These are phyloP conservation scores for Harringtonia lauricola DNA, from an alignment of 2,329 filamentous ascomycete genomes.

Conservation along the genomic window DNA sequence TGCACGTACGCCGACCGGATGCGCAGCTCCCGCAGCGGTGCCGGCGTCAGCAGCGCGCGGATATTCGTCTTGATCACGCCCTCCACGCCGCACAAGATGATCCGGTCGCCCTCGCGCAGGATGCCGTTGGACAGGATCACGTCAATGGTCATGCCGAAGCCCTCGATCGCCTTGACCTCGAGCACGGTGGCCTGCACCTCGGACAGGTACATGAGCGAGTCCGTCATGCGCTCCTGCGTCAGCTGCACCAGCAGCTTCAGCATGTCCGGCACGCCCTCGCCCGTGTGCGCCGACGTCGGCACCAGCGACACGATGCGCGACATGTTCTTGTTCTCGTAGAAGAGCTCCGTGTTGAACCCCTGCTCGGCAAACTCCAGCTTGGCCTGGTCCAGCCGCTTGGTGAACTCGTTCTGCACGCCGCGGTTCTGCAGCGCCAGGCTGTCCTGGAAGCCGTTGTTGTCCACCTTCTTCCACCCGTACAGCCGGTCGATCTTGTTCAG, in stretches of 20 bases:
- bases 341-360: slow-evolving; percentile 95
- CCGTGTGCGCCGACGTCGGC: slow-evolving; percentile 95
- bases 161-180: slow-evolving; percentile 98
- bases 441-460: slow-evolving; percentile 97
- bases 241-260: slow-evolving; percentile 86
- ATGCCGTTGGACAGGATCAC: slow-evolving; percentile 95
- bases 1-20: slow-evolving; percentile 95
- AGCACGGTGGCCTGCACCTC: slow-evolving; percentile 97
- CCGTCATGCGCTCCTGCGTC: slow-evolving; percentile 95
- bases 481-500: slow-evolving; percentile 99
- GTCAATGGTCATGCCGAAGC: slow-evolving; percentile 97
- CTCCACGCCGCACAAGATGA: slow-evolving; percentile 93
- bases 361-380: slow-evolving; percentile 93
- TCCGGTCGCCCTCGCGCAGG: slow-evolving; percentile 83
- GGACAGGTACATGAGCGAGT: slow-evolving; percentile 93
- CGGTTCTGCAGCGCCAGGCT: slow-evolving; percentile 83
- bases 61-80: slow-evolving; percentile 93
- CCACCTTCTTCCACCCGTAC: slow-evolving; percentile 97
- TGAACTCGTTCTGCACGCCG: slow-evolving; percentile 89
- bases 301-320: slow-evolving; percentile 89
- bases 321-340: slow-evolving; percentile 97
- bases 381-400: slow-evolving; percentile 77
- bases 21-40: slow-evolving; percentile 84
- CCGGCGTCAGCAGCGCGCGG: slow-evolving; percentile 84
- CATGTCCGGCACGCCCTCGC: slow-evolving; percentile 98